phyloP scores from a whole-genome alignment of 768 basidiomycete genomes.

The Termitomyces sp. region DNA sequence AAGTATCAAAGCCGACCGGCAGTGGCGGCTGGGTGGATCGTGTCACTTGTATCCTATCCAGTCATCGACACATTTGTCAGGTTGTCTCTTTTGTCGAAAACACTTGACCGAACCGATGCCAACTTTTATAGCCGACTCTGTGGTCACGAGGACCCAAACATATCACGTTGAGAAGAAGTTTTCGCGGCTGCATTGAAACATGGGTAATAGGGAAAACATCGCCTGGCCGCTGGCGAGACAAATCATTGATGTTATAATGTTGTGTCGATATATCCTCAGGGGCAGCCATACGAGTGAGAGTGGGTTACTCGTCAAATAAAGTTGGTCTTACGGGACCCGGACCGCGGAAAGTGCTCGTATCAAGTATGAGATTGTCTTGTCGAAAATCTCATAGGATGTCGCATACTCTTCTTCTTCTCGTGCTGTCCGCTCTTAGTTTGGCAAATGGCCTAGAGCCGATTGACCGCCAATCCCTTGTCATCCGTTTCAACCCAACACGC shows the following conservation, averaged over 20 bases:
- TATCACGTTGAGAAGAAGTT: neutral
- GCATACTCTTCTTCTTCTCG: neutral
- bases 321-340: neutral
- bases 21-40: no score
- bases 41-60: no score
- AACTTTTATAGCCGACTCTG: neutral
- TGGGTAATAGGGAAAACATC: neutral
- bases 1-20: no score
- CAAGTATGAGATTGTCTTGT: neutral
- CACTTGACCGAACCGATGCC: neutral
- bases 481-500: conserved; percentile 44
- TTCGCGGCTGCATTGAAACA: neutral
- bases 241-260: neutral
- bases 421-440: neutral
- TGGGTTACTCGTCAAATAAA: neutral
- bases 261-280: neutral
- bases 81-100: no score
- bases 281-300: neutral
- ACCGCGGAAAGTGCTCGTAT: neutral
- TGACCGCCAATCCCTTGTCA: conserved; percentile 39
- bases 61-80: no score
- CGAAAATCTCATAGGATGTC: neutral
- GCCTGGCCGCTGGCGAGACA: neutral
- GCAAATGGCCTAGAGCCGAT: conserved; percentile 18
- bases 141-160: neutral